Evolutionary conservation across 371 early-diverging fungal species (phyloP).

Genomic region (Saksenaea oblongispora): DNA sequence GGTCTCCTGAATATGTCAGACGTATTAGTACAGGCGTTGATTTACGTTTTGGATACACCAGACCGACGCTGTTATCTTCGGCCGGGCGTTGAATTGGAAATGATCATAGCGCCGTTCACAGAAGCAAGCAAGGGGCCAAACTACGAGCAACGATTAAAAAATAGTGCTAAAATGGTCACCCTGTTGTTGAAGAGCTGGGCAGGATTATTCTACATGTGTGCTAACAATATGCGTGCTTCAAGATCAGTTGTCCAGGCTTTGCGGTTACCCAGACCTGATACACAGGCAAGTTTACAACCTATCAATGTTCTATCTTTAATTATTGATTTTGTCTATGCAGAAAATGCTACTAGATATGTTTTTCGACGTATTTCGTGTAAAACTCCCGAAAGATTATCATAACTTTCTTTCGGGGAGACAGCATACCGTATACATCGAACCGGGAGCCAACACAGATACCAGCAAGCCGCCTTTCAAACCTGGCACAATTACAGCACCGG

Average conservation of each 20-base stretch:
- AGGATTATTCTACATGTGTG: conserved; percentile 75
- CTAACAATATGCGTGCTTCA: conserved; percentile 72
- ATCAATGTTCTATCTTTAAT: neutral
- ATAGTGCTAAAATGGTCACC: conserved; percentile 62
- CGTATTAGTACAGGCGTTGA: conserved; percentile 63
- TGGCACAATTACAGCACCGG: neutral
- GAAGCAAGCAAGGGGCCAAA: conserved; percentile 69
- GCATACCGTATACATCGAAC: conserved; percentile 47
- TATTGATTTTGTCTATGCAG: conserved; percentile 31
- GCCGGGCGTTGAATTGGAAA: conserved; percentile 77
- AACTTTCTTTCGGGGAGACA: conserved; percentile 54
- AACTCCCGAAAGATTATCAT: conserved; percentile 65
- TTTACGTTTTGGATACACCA: conserved; percentile 75
- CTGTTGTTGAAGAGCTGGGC: conserved; percentile 79
- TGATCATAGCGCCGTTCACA: conserved; percentile 75
- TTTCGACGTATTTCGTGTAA: conserved; percentile 76
- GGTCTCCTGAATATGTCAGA: conserved; percentile 69
- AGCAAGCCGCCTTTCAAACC: conserved; percentile 10
- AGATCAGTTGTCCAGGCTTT: conserved; percentile 76
- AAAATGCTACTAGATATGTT: conserved; percentile 77
- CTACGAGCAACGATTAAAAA: conserved; percentile 65
- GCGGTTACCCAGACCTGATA: conserved; percentile 74
- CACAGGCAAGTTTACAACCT: conserved; percentile 51
- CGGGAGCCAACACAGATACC: conserved; percentile 15
- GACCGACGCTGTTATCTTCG: conserved; percentile 66